These are phyloP conservation scores for Echites panduratus DNA, from an alignment of 257 asterid genomes.

Conservation along the genomic window DNA sequence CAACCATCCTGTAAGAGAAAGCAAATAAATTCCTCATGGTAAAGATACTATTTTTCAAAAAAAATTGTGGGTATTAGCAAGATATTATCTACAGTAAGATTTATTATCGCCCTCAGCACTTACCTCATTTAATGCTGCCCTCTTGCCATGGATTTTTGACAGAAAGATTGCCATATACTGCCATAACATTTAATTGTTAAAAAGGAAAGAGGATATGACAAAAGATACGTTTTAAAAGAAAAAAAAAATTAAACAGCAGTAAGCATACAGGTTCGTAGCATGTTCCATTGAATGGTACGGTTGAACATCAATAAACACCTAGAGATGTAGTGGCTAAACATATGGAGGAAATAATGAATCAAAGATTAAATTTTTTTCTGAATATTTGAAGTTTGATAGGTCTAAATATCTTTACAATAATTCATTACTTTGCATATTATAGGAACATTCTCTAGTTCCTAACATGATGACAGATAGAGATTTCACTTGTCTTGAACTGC, in stretches of 20 bases:
- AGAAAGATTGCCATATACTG: constrained; percentile 45
- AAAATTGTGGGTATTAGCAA: not conserved
- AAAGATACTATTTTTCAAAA: not conserved
- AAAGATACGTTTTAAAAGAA: not conserved
- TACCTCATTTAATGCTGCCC: constrained; percentile 36
- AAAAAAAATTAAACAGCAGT: not conserved
- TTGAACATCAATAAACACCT: too few species aligned
- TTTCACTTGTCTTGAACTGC: not conserved
- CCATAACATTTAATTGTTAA: constrained; percentile 10
- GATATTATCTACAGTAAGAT: not conserved
- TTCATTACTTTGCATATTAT: not conserved
- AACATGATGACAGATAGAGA: not conserved
- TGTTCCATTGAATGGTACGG: too few species aligned
- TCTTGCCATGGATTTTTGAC: constrained; percentile 31
- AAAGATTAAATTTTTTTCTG: not conserved
- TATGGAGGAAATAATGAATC: too few species aligned
- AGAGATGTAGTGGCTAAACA: too few species aligned
- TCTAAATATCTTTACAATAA: too few species aligned
- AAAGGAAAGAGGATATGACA: not conserved
- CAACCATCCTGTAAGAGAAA: constrained; percentile 30
- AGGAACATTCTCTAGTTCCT: not conserved
- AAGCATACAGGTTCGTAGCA: too few species aligned
- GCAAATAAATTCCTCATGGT: constrained; percentile 1
- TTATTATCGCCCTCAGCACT: constrained; percentile 7
- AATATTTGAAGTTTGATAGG: too few species aligned